Percentiles rank a stretch among this genome's conserved stretches.
Conservation (phyloP, 2,329 filamentous ascomycete genomes). For the Cladosporium oxysporum region DNA sequence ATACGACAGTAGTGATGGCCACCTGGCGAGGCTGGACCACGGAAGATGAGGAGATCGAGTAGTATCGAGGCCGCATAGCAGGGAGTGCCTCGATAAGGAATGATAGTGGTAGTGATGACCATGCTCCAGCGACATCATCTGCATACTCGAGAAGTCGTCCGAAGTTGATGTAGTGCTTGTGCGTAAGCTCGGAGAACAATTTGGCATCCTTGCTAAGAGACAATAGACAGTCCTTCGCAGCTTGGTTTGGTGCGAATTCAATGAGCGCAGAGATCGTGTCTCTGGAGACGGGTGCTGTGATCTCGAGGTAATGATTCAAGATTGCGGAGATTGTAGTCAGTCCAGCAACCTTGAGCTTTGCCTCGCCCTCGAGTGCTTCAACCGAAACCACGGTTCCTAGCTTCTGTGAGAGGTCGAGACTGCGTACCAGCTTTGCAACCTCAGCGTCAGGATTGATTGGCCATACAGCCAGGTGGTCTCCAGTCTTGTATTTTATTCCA, state of each 20-base stretch:
- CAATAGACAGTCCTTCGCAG: constrained; percentile 47
- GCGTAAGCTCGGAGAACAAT: constrained; percentile 55
- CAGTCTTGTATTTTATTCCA: constrained; percentile 60
- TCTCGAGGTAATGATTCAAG: constrained; percentile 68
- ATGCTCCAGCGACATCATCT: constrained; percentile 34
- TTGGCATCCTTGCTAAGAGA: constrained; percentile 40
- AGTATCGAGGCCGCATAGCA: constrained; percentile 30
- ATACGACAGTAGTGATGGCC: constrained; percentile 66
- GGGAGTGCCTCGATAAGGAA: constrained; percentile 45
- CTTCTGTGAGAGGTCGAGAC: constrained; percentile 54
- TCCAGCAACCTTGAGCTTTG: constrained; percentile 22
- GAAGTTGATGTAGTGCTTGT: constrained; percentile 37
- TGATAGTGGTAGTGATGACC: constrained; percentile 61
- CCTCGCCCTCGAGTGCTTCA: constrained; percentile 34
- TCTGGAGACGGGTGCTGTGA: constrained; percentile 64
- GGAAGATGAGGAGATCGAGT: constrained; percentile 31
- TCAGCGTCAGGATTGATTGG: constrained; percentile 53
- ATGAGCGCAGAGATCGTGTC: constrained; percentile 44
- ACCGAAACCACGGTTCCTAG: constrained; percentile 30
- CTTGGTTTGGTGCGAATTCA: constrained; percentile 17
- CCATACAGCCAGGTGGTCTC: constrained; percentile 39
- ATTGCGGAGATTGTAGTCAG: constrained; percentile 59
- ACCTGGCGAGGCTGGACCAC: constrained; percentile 22
- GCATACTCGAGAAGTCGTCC: constrained; percentile 69
- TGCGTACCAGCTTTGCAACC: background rate